Percentiles rank a stretch among this genome's conserved stretches.
phyloP scores from a whole-genome alignment of 2,329 filamentous ascomycete species.

The Hypoxylon sp. region DNA sequence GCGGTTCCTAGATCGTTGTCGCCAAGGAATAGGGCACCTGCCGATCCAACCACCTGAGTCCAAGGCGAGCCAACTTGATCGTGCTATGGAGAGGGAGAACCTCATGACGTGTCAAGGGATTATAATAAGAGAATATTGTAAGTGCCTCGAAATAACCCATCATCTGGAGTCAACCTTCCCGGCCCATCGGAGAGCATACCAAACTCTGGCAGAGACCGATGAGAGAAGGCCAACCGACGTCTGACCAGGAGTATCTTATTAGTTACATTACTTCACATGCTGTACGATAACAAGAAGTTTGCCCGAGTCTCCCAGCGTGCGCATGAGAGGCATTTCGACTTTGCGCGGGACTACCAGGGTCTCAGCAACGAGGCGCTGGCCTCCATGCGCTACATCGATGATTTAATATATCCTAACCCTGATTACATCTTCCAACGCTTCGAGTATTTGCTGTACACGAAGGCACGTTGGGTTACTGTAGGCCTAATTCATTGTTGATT shows the following conservation, averaged over 20 bases:
- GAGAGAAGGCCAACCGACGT: background rate
- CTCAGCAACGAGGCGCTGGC: constrained; percentile 37
- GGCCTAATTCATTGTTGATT: background rate
- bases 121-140: constrained; percentile 38
- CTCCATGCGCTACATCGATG: constrained; percentile 40
- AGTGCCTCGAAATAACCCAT: background rate
- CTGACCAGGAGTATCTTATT: constrained; percentile 6
- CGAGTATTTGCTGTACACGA: constrained; percentile 34
- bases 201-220: background rate
- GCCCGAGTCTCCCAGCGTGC: constrained; percentile 26
- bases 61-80: constrained; percentile 9
- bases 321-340: constrained; percentile 30
- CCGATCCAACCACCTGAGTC: background rate
- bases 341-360: constrained; percentile 7
- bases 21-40: constrained; percentile 14
- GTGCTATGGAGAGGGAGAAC: constrained; percentile 33
- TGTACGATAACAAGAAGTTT: constrained; percentile 25
- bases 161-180: background rate
- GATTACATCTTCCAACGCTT: constrained; percentile 39
- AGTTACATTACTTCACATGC: constrained; percentile 23
- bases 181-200: background rate
- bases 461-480: constrained; percentile 13
- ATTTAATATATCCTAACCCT: constrained; percentile 34
- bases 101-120: constrained; percentile 13
- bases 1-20: constrained; percentile 33